Conservation (phyloP, 805 yeast species). For the Priceomyces haplophilus region DNA sequence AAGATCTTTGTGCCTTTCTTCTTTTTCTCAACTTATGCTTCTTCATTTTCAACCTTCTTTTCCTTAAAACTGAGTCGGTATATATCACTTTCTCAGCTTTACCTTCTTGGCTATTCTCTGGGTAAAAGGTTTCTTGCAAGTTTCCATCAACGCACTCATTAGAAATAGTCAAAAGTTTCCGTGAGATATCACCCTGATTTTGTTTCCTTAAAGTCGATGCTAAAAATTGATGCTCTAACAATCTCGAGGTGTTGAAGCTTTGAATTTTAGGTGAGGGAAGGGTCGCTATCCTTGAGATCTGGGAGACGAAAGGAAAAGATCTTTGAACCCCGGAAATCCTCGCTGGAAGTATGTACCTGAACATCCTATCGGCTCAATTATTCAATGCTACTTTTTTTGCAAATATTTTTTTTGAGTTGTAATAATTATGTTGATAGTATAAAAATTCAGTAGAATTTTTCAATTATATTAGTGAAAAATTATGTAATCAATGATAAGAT, state of each 20-base stretch:
- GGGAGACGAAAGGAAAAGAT: background rate
- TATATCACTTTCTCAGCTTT: constrained; percentile 32
- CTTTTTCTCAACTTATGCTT: constrained; percentile 96
- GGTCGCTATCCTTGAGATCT: background rate
- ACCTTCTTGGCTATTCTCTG: background rate
- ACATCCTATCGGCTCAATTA: background rate
- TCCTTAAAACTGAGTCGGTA: constrained; percentile 72
- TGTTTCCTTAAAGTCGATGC: background rate
- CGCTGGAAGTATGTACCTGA: background rate
- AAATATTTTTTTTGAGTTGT: no score
- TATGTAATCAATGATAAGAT: background rate
- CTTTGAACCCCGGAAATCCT: background rate
- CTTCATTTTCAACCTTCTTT: constrained; percentile 94
- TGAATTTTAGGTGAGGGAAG: background rate
- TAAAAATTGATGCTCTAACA: background rate
- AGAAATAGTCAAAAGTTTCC: background rate
- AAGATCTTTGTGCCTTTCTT: constrained; percentile 87
- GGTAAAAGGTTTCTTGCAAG: background rate
- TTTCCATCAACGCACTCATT: background rate
- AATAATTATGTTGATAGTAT: background rate
- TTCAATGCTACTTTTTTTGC: no score
- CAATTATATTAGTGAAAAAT: background rate
- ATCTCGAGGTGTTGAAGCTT: background rate
- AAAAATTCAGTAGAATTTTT: background rate
- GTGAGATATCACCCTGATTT: background rate